phyloP scores from a whole-genome alignment of 176 grass and related monocot genomes.

The Hsuehochloa calcarea region DNA sequence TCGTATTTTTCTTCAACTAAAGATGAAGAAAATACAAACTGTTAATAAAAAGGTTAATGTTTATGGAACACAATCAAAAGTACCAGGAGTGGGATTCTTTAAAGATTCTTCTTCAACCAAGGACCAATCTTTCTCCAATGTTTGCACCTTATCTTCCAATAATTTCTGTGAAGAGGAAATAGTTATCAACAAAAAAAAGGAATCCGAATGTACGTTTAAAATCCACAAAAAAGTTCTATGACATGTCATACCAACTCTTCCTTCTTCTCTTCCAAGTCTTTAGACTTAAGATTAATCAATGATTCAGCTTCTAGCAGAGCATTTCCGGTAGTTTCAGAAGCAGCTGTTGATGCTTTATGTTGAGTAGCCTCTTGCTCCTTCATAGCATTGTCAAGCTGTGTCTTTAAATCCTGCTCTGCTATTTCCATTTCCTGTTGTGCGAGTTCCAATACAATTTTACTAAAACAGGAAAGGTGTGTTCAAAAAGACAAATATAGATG shows the following conservation, averaged over 20 bases:
- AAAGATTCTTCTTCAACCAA: slow-evolving; percentile 72
- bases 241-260: slow-evolving; percentile 53
- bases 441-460: background rate
- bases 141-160: slow-evolving; percentile 59
- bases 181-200: slow-evolving; percentile 23
- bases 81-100: slow-evolving; percentile 82
- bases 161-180: slow-evolving; percentile 36
- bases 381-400: slow-evolving; percentile 56
- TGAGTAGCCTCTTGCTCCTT: slow-evolving; percentile 48
- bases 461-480: background rate
- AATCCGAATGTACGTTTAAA: background rate
- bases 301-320: slow-evolving; percentile 51
- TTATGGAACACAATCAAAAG: slow-evolving; percentile 3
- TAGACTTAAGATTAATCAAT: slow-evolving; percentile 49
- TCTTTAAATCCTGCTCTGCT: slow-evolving; percentile 55
- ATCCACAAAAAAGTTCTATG: slow-evolving; percentile 19
- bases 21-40: background rate
- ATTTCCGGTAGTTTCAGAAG: slow-evolving; percentile 48
- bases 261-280: slow-evolving; percentile 80
- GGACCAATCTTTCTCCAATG: slow-evolving; percentile 73
- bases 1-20: background rate
- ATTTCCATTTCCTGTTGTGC: slow-evolving; percentile 59
- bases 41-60: background rate
- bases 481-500: background rate
- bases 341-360: slow-evolving; percentile 41